Evolutionary conservation across 352 stramenopile species (phyloP), one percentile per base, ranked within the genome.

Genomic region (Phytopythium mirpurense): DNA sequence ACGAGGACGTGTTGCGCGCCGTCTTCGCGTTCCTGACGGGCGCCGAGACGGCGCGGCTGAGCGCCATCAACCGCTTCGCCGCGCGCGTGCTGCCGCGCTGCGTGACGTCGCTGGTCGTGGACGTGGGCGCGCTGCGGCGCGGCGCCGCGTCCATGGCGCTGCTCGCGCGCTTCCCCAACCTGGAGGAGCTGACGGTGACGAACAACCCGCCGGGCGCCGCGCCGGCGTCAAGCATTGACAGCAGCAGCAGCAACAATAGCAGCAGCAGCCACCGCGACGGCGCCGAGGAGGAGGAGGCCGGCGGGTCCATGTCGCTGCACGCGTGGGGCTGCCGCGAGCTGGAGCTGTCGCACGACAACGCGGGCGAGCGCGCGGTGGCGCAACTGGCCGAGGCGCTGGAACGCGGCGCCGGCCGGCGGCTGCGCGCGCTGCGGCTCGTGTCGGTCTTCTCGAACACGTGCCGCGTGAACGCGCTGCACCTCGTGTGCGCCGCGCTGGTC

Each of bases 361-460:
- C 64, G 12, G 80, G 80, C 21, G 80, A 91, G 57, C 55, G 76
- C 36, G 76, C 86, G 46, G 73, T 92, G 18, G 67, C 81, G 56
- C 65, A 78, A 12, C 51, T 92, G n/a, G 78, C 78, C 11, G 68
- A 84, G 55, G 74, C 76, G n/a, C 74, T 92, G 19, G 72, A 83
- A 45, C 55, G 71, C 1, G 81, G 81, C 19, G 81, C 74, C 14
- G 80, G 81, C 51, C 65, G 71, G 15, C 79, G 74, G 1, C 67
- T 92, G 26, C 70, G 54, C 31, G 63, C 65, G 27, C 64, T 92
- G 27, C 76, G 77, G 8, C 65, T 92, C 14, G 77, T 92, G 41
- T 88, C 77, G 10, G 72, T 88, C 9, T 91, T 91, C 54, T 88
- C 78, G 27, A 89, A 91, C 64, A 91, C 80, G 21, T 88, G 78